Conservation (phyloP, 2,329 filamentous ascomycete species). For the Ambrosiella xylebori region DNA sequence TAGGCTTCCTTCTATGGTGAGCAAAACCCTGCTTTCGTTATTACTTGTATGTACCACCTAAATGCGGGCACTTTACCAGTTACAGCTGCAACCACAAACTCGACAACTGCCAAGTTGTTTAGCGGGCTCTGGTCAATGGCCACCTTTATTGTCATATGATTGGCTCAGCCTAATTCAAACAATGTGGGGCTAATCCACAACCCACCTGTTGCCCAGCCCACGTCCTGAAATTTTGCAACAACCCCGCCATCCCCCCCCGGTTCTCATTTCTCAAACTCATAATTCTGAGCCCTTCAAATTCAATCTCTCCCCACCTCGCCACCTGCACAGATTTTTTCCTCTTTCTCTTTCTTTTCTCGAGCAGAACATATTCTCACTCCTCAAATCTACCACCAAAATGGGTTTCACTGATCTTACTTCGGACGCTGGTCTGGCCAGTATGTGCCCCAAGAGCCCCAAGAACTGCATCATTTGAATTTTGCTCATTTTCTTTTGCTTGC, state of each 20-base stretch:
- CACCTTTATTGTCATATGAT: neutral
- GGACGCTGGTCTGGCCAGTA: conserved; percentile 41
- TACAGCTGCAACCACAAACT: neutral
- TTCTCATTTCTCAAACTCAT: conserved; percentile 14
- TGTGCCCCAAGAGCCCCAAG: conserved; percentile 17
- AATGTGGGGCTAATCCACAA: conserved; percentile 11
- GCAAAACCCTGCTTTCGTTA: neutral
- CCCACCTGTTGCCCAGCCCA: conserved; percentile 11
- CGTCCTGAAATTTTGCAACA: conserved; percentile 14
- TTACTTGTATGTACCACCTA: neutral
- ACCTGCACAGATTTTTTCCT: conserved; percentile 15
- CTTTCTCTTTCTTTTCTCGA: conserved; percentile 14
- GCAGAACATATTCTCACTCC: conserved; percentile 14
- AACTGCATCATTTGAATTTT: conserved; percentile 14
- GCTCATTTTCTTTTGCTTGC: conserved; percentile 9
- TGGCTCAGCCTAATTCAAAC: neutral
- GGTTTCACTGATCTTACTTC: conserved; percentile 52
- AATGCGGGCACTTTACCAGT: neutral
- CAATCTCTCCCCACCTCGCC: conserved; percentile 14
- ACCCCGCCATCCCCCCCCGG: conserved; percentile 21
- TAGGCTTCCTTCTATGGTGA: neutral
- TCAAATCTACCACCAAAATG: conserved; percentile 32
- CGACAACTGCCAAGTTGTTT: neutral
- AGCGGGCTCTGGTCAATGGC: neutral
- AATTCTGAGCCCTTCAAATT: conserved; percentile 15